phyloP scores from a whole-genome alignment of 495 filamentous ascomycete species.

The Penicillium daleae region DNA sequence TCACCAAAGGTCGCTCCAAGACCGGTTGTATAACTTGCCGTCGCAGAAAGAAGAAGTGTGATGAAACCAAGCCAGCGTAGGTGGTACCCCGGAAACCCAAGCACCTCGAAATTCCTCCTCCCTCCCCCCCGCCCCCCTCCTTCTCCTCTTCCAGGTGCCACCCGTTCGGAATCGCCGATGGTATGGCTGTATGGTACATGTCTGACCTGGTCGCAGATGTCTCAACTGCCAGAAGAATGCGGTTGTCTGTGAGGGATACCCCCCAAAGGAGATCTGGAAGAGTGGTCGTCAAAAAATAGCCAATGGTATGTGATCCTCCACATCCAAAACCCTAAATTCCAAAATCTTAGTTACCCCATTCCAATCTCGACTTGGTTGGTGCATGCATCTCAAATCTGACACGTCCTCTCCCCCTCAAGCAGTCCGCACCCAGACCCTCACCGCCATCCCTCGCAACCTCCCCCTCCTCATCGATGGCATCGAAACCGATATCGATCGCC shows the following conservation, averaged over 20 bases:
- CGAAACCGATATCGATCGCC: constrained; percentile 80
- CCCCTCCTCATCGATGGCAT: constrained; percentile 82
- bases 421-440: constrained; percentile 39
- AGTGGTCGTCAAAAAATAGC: constrained; percentile 77
- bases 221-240: constrained; percentile 94
- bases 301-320: constrained; percentile 60
- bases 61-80: constrained; percentile 85
- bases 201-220: constrained; percentile 49
- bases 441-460: constrained; percentile 60
- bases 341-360: neutral
- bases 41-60: constrained; percentile 95
- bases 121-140: too few relatives aligned
- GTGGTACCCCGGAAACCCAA: constrained; percentile 13
- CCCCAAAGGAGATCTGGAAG: constrained; percentile 85
- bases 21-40: constrained; percentile 93
- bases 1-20: constrained; percentile 88
- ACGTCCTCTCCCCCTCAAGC: constrained; percentile 24
- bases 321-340: neutral
- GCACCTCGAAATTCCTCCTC: neutral
- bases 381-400: constrained; percentile 3
- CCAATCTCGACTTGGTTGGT: constrained; percentile 5
- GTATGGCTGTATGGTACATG: neutral
- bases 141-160: neutral
- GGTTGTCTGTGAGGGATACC: constrained; percentile 90
- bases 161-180: neutral